Evolutionary conservation across 164 flowering plant species (phyloP).

Genomic region (Magnolia officinalis): DNA sequence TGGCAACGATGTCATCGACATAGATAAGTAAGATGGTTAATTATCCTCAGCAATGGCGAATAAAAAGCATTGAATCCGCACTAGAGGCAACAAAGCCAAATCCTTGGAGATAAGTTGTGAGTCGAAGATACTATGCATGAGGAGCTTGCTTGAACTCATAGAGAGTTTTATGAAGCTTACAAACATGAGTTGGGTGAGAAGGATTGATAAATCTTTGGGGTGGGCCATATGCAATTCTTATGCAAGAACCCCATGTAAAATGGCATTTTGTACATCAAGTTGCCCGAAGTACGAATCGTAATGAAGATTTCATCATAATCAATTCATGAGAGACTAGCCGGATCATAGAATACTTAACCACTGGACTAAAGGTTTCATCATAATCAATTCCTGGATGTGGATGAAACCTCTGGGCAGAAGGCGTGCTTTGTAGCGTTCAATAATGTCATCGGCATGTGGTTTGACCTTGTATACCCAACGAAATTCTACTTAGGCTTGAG

Average conservation of each 20-base stretch:
- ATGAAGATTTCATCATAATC: background rate
- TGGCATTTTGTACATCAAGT: background rate
- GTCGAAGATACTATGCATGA: background rate
- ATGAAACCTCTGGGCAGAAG: background rate
- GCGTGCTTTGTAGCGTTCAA: background rate
- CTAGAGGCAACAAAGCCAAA: background rate
- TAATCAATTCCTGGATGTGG: background rate
- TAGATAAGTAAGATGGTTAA: background rate
- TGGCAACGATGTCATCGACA: background rate
- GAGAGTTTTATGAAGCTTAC: background rate
- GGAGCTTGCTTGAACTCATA: background rate
- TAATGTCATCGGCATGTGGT: too few species aligned
- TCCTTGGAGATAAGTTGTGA: background rate
- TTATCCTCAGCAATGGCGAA: background rate
- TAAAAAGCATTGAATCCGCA: background rate
- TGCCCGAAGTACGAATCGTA: background rate
- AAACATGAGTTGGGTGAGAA: background rate
- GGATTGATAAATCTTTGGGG: background rate
- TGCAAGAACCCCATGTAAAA: background rate
- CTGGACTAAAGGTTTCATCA: background rate
- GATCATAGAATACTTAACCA: background rate
- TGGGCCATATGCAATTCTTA: background rate
- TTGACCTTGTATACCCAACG: too few species aligned
- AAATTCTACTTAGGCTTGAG: too few species aligned
- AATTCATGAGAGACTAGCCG: background rate